Evolutionary conservation across 2,329 filamentous ascomycete genomes (phyloP), one percentile per base, ranked within the genome.

Genomic region (Cadophora sp.): DNA sequence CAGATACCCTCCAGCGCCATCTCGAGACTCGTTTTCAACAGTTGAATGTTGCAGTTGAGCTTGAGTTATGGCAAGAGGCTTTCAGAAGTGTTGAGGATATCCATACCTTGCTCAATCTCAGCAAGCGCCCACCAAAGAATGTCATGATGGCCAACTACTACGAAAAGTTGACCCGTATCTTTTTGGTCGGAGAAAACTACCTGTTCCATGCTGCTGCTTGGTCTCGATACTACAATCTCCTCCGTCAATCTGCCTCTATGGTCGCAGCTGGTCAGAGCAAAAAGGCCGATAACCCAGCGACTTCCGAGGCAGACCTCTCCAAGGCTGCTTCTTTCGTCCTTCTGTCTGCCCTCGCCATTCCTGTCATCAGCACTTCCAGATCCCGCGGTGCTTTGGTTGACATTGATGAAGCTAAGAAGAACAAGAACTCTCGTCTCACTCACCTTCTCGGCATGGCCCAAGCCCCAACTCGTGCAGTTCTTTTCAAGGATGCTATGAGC

Each of bases 101-200:
- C 75, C 96, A 99, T 84, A 98, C 94, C 62, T 89, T 99, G 65
- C 89, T 99, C 74, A 98, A 91, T 84, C 87, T 98, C 75, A 98
- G 95, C 91, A 98, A 98, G 88, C 92, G 96, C 66, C 94, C 94
- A 48, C 91, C 96, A 65, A 98, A 98, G 91, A 97, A 97, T 80
- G 87, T 97, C 79, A 98, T 99, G 96, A 99, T 99, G 96, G 96
- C 96, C 83, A 99, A 98, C 85, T 99, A 99, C 87, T 99, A 98
- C 82, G 96, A 99, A 87, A 98, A 98, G 85, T 90, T 99, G 68
- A 97, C 96, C 50, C 90, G 94, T 73, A 99, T 99, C 80, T 99
- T 99, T 87, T 89, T 99, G 71, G 96, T 98, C 74, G 97, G 95
- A 81, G 96, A 98, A 84, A 99, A 99, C 86, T 98, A 98, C 80